Conservation (phyloP, 2,329 filamentous ascomycete species). For the Pseudocercospora macadamiae region DNA sequence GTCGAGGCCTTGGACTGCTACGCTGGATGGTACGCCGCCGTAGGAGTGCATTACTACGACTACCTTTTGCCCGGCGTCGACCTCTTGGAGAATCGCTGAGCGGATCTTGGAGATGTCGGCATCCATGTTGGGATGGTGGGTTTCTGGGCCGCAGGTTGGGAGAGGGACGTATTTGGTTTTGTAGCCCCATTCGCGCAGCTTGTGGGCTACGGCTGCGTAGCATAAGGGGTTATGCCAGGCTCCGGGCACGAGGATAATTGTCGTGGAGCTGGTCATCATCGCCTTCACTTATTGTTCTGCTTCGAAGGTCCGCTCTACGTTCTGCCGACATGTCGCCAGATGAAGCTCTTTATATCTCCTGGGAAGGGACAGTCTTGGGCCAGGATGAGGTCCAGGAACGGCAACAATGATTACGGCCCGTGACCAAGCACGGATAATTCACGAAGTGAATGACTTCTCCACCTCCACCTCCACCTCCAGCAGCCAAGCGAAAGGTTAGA, state of each 20-base stretch:
- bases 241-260: constrained; percentile 19
- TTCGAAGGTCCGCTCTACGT: too few relatives aligned
- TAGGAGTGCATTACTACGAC: constrained; percentile 37
- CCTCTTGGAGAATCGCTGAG: constrained; percentile 19
- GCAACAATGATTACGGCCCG: too few relatives aligned
- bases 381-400: too few relatives aligned
- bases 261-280: too few relatives aligned
- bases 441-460: too few relatives aligned
- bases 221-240: constrained; percentile 16
- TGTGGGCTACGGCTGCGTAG: constrained; percentile 6
- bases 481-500: too few relatives aligned
- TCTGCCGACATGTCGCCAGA: too few relatives aligned
- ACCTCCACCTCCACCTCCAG: too few relatives aligned
- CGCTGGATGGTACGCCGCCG: constrained; percentile 32
- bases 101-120: constrained; percentile 13
- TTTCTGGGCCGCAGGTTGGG: neutral
- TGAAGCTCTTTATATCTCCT: too few relatives aligned
- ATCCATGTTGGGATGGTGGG: constrained; percentile 2
- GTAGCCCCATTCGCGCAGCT: constrained; percentile 10
- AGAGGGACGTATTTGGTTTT: constrained; percentile 11
- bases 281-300: too few relatives aligned
- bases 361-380: too few relatives aligned
- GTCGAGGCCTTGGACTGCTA: constrained; percentile 28
- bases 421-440: too few relatives aligned
- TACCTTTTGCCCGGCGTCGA: constrained; percentile 32